Conservation (phyloP, 2,329 filamentous ascomycete genomes). For the Cadophora malorum region DNA sequence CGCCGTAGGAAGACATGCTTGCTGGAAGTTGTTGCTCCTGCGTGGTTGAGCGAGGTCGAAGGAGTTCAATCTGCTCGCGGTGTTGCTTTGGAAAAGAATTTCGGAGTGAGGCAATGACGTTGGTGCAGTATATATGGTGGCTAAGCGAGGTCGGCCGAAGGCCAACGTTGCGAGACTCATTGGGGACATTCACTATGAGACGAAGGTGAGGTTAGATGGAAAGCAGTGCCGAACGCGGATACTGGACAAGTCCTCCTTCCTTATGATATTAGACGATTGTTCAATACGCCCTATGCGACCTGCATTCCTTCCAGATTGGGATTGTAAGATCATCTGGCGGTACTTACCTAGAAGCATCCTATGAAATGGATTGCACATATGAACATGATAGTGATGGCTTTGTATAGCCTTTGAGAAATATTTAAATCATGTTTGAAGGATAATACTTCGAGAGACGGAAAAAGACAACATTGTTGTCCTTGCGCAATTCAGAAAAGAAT, state of each 20-base stretch:
- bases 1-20: constrained; percentile 12
- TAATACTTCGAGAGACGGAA: no score
- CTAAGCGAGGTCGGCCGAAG: neutral
- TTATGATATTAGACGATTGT: no score
- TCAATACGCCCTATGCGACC: no score
- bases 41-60: neutral
- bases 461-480: neutral
- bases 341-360: no score
- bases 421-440: no score
- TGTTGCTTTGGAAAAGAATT: neutral
- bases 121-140: neutral
- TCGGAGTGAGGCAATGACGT: neutral
- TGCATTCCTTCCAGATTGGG: no score
- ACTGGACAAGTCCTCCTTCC: neutral
- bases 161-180: neutral
- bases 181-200: neutral
- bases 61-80: neutral
- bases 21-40: neutral
- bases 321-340: no score
- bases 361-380: no score
- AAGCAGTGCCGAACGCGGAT: neutral
- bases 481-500: neutral
- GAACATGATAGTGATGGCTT: no score
- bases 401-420: no score
- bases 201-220: neutral